Base-by-base conservation (phyloP, 106 monocot species). In the Platanthera guangdongensis region DNA sequence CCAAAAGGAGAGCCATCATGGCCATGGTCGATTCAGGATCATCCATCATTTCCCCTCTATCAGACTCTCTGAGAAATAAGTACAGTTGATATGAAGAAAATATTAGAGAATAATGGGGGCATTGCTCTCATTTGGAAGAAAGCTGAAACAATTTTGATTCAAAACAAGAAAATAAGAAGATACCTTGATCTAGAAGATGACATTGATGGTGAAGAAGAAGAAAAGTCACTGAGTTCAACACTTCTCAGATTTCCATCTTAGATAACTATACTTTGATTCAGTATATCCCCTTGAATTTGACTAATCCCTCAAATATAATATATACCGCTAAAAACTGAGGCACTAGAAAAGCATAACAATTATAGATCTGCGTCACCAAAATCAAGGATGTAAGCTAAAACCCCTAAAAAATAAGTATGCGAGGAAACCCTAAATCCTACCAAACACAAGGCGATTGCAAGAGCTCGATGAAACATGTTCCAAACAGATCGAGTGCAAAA, bases 11-110 rank as follows among this genome's bases (percentile, higher is more conserved):
- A 50, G 93, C 93, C 60, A 93, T 87, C 4, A 82, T 88, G 80
- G 87, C 87, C 80, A 93, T 82, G 47, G 86, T 83, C 62, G 75
- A 70, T 16, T 88, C 92, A n/a, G 88, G 84, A 54, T 86, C 86
- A 68, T 92, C 91, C 76, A 82, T 63, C 25, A 65, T 74, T 7
- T 64, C 75, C 0, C 51, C 69, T 62, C 78, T 83, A 82, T 88
- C 84, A 47, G 76, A 86, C 73, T 80, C 86, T 52, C 91, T 91
- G 60, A 45, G 1, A 55, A 73, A 50, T 5, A 46, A 18, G 32
- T 6, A 47, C 9, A 16, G 16, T 70, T 70, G 47, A 47, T 47
- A 47, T 53, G 14, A 39, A 39, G 47, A 70, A 70, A 48, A 70
- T 16, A 70, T 7, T 47, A 15, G 6, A 5, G 47, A 48, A 47